Evolutionary conservation across 345 rosid genomes (phyloP).

Genomic region (Aquilaria yunnanensis): DNA sequence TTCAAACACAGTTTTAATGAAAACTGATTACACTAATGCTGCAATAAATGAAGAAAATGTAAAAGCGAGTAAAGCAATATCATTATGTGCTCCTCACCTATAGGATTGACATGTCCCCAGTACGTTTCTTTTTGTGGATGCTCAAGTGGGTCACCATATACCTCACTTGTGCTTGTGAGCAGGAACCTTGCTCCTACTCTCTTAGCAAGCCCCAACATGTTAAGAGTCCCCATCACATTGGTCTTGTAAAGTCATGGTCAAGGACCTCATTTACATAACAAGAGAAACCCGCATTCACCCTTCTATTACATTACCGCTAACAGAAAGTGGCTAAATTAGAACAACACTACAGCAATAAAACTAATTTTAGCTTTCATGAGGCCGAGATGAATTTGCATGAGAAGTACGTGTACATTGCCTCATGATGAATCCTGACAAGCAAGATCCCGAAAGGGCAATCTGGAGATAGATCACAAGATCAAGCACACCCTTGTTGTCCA

Average conservation of each 20-base stretch:
- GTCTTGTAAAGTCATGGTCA: constrained; percentile 70
- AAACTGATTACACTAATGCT: constrained; percentile 1
- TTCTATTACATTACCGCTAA: no score
- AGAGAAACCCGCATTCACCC: no score
- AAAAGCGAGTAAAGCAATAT: background rate
- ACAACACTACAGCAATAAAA: no score
- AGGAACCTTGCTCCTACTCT: constrained; percentile 95
- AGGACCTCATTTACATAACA: constrained; percentile 30
- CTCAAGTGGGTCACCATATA: constrained; percentile 97
- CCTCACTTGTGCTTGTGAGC: constrained; percentile 98
- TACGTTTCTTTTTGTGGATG: constrained; percentile 99
- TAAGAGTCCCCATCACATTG: constrained; percentile 98
- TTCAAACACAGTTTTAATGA: constrained; percentile 9
- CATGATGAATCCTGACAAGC: background rate
- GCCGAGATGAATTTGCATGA: no score
- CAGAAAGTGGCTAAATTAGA: no score
- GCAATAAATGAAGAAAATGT: constrained; percentile 7
- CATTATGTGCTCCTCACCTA: constrained; percentile 36
- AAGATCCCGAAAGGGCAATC: no score
- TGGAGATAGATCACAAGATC: no score
- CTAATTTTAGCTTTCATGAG: no score
- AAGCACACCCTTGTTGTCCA: no score
- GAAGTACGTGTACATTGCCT: background rate
- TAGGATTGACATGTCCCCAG: constrained; percentile 98
- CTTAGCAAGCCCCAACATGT: constrained; percentile 98